Base-by-base conservation (phyloP, 495 filamentous ascomycete species). In the Copromyces sp. region DNA sequence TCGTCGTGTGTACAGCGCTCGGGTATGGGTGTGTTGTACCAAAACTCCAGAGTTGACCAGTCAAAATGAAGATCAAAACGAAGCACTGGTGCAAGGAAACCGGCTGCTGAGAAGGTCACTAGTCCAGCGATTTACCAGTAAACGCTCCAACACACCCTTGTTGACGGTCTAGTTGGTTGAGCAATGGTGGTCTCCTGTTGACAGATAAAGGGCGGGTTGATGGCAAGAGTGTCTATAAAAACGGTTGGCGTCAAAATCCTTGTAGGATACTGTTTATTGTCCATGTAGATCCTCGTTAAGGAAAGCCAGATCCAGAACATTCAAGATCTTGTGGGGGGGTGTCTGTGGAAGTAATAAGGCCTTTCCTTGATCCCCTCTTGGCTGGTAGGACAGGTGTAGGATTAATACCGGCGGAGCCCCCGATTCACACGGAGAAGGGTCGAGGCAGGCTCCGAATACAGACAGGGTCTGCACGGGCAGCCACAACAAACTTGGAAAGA, bases 381-480 rank as follows among this genome's bases (percentile, higher is more conserved):
- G 78, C 78, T 75, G 77, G 81, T 82, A 82, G 82, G 82, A 83
- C 80, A 82, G 80, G 83, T 78, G 81, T 82, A 78, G 83, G 78
- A 81, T 84, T 82, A 84, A 84, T 86, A 84, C 83, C 83, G 83
- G 81, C 78, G 77, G 78, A 83, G 80, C 77, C 76, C 79, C 73
- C 76, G 81, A 78, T 81, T 79, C 76, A 81, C 79, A 79, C 80
- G 83, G 84, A 85, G 81, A 81, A 83, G 81, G 80, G 80, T 78
- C 83, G 80, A 83, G 79, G 82, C 78, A 82, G 81, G 80, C 81
- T 83, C 83, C 82, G 81, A 83, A 80, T 74, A 75, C 77, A 80
- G 75, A 77, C 81, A 83, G 80, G 82, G 82, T 73, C 77, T 78
- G 82, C 79, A 81, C 79, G 77, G 79, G 76, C 80, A 79, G 79